A percentile compares a stretch with the other conserved stretches of the same genome.
Conservation (phyloP, 208 protist genomes). For the Strigomonas galati region DNA sequence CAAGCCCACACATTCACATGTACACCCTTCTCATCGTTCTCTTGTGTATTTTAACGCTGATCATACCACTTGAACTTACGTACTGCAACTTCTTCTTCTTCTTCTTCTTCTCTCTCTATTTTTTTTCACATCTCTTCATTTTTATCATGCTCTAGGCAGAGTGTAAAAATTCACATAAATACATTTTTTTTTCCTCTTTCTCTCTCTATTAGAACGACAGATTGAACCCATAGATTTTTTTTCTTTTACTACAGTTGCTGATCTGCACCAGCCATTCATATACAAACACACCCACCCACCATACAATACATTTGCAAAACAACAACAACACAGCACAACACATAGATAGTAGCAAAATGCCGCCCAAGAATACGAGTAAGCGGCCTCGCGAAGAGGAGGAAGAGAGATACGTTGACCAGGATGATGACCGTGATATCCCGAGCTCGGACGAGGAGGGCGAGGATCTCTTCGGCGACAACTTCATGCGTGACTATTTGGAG, state of each 20-base stretch:
- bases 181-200: slow-evolving; percentile 10
- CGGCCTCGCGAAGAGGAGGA: slow-evolving; percentile 5
- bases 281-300: background rate
- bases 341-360: slow-evolving; percentile 4
- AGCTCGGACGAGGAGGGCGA: slow-evolving; percentile 69
- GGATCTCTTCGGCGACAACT: slow-evolving; percentile 88
- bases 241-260: background rate
- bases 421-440: slow-evolving; percentile 18
- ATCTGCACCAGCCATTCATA: slow-evolving; percentile 3
- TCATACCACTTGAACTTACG: too few species aligned
- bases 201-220: slow-evolving; percentile 1
- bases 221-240: too few species aligned
- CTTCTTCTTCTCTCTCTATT: slow-evolving; percentile 17
- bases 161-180: background rate
- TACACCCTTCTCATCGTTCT: too few species aligned
- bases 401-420: slow-evolving; percentile 14
- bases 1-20: too few species aligned
- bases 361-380: slow-evolving; percentile 9
- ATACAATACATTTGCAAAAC: too few species aligned
- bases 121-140: slow-evolving; percentile 10
- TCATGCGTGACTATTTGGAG: slow-evolving; percentile 83
- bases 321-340: too few species aligned
- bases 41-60: too few species aligned
- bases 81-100: slow-evolving; percentile 4
- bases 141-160: background rate